Conservation (phyloP, 148 eudicot genomes). For the Fagopyrum esculentum region DNA sequence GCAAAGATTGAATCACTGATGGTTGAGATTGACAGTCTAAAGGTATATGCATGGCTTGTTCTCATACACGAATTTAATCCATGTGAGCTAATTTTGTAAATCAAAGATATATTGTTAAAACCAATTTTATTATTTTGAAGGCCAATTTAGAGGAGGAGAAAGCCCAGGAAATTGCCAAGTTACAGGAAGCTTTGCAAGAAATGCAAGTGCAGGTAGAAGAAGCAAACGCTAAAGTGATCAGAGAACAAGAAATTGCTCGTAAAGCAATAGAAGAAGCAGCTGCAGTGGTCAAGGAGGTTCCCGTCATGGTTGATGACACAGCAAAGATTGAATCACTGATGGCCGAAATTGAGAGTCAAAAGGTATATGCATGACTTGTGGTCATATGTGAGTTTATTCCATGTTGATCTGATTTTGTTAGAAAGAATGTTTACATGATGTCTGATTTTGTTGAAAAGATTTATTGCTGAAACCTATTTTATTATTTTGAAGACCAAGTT, state of each 20-base stretch:
- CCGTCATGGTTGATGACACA: slow-evolving; percentile 81
- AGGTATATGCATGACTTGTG: slow-evolving; percentile 33
- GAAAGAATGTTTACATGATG: too few relatives aligned
- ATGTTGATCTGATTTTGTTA: too few relatives aligned
- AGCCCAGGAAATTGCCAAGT: slow-evolving; percentile 71
- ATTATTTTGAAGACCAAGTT: too few relatives aligned
- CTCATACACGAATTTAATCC: too few relatives aligned
- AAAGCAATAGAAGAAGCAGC: slow-evolving; percentile 94
- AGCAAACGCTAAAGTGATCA: slow-evolving; percentile 51
- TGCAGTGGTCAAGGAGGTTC: slow-evolving; percentile 82
- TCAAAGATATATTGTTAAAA: too few relatives aligned
- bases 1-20: too few relatives aligned
- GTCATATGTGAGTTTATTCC: too few relatives aligned
- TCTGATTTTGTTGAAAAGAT: too few relatives aligned
- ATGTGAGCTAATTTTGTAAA: too few relatives aligned
- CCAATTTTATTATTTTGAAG: slow-evolving; percentile 28
- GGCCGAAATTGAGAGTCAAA: slow-evolving; percentile 62
- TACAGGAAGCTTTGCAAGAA: slow-evolving; percentile 70
- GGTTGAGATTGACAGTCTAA: too few relatives aligned
- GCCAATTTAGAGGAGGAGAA: slow-evolving; percentile 90
- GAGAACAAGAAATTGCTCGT: slow-evolving; percentile 77
- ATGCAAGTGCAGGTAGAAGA: slow-evolving; percentile 68
- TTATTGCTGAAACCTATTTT: too few relatives aligned
- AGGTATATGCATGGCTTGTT: too few relatives aligned
- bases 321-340: slow-evolving; percentile 72